Percentiles rank a stretch among this genome's conserved stretches.
These are phyloP conservation scores for Ogataea henricii DNA, from an alignment of 805 yeast genomes.

Conservation along the genomic window DNA sequence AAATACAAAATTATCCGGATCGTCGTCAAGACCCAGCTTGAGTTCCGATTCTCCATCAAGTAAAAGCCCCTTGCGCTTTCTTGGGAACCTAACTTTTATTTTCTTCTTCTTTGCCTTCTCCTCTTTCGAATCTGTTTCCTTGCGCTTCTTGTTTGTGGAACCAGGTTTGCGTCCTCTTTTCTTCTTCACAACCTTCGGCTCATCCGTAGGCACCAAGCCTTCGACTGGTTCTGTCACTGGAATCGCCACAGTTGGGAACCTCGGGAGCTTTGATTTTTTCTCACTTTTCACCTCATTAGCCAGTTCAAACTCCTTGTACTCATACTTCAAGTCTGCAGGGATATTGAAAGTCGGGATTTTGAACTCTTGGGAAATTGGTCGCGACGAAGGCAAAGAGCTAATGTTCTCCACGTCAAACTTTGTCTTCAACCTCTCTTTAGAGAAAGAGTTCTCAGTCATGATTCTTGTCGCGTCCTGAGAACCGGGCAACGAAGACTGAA, in stretches of 20 bases:
- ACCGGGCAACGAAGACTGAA: slow-evolving; percentile 21
- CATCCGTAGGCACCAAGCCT: slow-evolving; percentile 1
- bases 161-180: slow-evolving; percentile 26
- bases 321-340: slow-evolving; percentile 19
- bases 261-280: slow-evolving; percentile 10
- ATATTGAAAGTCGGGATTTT: slow-evolving; percentile 20
- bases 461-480: slow-evolving; percentile 20
- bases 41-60: slow-evolving; percentile 15
- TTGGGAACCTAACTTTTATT: slow-evolving; percentile 20
- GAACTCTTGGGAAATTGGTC: slow-evolving; percentile 18
- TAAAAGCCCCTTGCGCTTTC: slow-evolving; percentile 11
- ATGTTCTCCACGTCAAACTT: slow-evolving; percentile 18
- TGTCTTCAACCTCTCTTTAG: slow-evolving; percentile 13
- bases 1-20: slow-evolving; percentile 11
- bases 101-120: slow-evolving; percentile 18
- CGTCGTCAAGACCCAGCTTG: slow-evolving; percentile 12
- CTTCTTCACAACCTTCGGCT: slow-evolving; percentile 15
- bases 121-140: slow-evolving; percentile 12
- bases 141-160: slow-evolving; percentile 23
- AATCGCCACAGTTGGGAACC: slow-evolving; percentile 13
- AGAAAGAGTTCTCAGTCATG: slow-evolving; percentile 14
- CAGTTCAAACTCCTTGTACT: slow-evolving; percentile 13
- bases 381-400: slow-evolving; percentile 20
- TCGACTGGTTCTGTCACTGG: slow-evolving; percentile 10
- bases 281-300: slow-evolving; percentile 9